These are phyloP conservation scores for Pholiota conissans DNA, from an alignment of 768 basidiomycete species.

Conservation along the genomic window DNA sequence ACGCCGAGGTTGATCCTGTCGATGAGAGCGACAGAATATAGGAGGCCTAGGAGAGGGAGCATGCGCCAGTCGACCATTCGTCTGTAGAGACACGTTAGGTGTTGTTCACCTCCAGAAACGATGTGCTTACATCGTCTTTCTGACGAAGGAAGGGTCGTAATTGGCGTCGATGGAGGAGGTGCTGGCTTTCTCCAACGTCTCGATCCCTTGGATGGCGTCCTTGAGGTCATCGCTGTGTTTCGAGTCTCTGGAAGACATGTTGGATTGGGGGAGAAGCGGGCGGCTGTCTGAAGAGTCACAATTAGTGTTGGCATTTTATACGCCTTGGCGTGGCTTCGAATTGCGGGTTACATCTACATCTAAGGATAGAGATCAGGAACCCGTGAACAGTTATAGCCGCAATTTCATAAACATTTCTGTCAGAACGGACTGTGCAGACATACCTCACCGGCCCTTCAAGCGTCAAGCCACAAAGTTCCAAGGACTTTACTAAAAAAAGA, in stretches of 20 bases:
- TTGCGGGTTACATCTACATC: neutral
- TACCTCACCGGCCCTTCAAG: neutral
- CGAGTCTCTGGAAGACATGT: conserved; percentile 11
- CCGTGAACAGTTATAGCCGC: neutral
- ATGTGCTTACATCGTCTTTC: conserved; percentile 15
- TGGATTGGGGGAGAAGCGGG: neutral
- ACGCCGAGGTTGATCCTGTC: conserved; percentile 35
- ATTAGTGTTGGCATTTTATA: neutral
- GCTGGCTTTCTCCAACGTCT: conserved; percentile 7
- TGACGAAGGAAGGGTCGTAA: conserved; percentile 18
- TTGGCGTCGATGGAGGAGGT: conserved; percentile 16
- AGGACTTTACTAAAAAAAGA: neutral
- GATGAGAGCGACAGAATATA: conserved; percentile 35
- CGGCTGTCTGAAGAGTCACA: neutral
- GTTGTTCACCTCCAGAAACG: neutral
- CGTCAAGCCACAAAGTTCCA: neutral
- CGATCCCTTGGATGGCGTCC: conserved; percentile 6
- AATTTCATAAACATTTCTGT: neutral
- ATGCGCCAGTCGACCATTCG: conserved; percentile 33
- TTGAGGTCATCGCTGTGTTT: conserved; percentile 15
- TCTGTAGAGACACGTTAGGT: conserved; percentile 14
- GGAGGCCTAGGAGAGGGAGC: conserved; percentile 33
- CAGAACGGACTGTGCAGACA: neutral
- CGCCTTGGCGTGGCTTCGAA: neutral
- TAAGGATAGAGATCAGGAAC: conserved; percentile 3